Conservation (phyloP, 148 eudicot genomes). For the Linanthus parryae region DNA sequence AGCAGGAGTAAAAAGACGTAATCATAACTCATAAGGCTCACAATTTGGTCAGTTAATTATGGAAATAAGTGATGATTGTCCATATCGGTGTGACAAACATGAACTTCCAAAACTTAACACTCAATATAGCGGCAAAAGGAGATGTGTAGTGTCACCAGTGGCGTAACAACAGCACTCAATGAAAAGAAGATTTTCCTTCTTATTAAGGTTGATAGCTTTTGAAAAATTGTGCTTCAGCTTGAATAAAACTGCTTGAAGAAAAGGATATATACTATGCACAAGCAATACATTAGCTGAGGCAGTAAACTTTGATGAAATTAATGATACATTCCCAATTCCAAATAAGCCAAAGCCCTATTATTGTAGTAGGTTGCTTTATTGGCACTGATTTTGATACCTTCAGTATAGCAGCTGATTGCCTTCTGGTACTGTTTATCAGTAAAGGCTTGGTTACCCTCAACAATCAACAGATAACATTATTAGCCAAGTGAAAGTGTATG, state of each 20-base stretch:
- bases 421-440: conserved; percentile 79
- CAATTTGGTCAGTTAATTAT: no score
- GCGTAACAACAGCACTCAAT: not conserved
- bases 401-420: conserved; percentile 70
- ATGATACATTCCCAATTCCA: conserved; percentile 64
- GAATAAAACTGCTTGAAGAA: conserved; percentile 47
- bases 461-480: no score
- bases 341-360: conserved; percentile 82
- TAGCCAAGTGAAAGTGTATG: no score
- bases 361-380: conserved; percentile 76
- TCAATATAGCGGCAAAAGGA: no score
- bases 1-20: no score
- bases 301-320: conserved; percentile 5
- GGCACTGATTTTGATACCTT: conserved; percentile 76
- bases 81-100: no score
- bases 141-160: no score
- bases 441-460: conserved; percentile 96
- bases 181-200: conserved; percentile 40
- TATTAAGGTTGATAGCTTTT: conserved; percentile 80
- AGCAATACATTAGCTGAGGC: not conserved
- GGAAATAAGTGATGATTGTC: no score
- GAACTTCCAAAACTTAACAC: no score
- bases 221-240: conserved; percentile 86
- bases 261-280: conserved; percentile 4
- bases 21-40: no score